Percentiles rank a stretch among this genome's conserved stretches.
Conservation (phyloP, 2,329 filamentous ascomycete species). For the Trichoderma endophyticum region DNA sequence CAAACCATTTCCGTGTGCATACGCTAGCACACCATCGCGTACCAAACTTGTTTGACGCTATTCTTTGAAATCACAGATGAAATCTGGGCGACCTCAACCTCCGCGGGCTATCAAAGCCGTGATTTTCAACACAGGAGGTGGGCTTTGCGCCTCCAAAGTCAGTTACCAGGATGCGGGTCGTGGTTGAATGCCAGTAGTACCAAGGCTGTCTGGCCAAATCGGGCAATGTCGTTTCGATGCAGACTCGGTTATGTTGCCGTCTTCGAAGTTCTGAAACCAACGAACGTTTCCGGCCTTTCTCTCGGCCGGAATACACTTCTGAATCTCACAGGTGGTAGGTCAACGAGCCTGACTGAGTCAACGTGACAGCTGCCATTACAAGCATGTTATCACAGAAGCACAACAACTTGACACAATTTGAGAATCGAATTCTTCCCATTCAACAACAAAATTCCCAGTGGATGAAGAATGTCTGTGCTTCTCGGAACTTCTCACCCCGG, state of each 20-base stretch:
- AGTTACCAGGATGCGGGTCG: not conserved
- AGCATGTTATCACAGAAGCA: not conserved
- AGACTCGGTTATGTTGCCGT: slow-evolving; percentile 1
- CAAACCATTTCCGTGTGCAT: not conserved
- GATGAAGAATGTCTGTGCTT: not conserved
- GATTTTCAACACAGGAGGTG: not conserved
- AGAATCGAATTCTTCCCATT: not conserved
- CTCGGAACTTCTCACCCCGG: not conserved
- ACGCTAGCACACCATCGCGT: not conserved
- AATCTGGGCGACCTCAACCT: not conserved
- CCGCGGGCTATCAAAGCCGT: not conserved
- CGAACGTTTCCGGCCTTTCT: slow-evolving; percentile 16
- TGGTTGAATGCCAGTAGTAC: not conserved
- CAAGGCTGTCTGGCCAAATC: not conserved
- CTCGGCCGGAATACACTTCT: slow-evolving; percentile 14
- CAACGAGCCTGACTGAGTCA: not conserved
- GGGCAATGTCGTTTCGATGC: not conserved
- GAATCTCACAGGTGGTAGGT: not conserved
- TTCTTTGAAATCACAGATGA: not conserved
- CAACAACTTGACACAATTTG: not conserved
- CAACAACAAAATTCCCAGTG: not conserved
- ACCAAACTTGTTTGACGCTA: not conserved
- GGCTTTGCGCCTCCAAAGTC: not conserved
- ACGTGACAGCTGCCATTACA: not conserved
- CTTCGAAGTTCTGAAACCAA: not conserved